These are phyloP conservation scores for Thelephora terrestris DNA, from an alignment of 1,284 basidiomycete genomes.

Conservation along the genomic window DNA sequence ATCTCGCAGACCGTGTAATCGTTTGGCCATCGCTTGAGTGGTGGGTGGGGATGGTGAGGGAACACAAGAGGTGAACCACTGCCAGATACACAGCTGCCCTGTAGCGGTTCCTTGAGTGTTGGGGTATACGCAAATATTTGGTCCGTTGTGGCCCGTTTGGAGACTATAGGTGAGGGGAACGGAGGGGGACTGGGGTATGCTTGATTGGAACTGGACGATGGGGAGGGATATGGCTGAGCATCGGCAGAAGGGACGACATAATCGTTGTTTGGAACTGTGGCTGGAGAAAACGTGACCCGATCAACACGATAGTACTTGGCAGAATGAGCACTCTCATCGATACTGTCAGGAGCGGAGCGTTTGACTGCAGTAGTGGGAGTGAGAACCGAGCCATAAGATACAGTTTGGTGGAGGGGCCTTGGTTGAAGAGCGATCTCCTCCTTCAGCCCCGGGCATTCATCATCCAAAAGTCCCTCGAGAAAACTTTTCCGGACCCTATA, in stretches of 20 bases:
- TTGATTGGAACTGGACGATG: neutral
- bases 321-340: conserved; percentile 10
- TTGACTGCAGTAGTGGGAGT: conserved; percentile 7
- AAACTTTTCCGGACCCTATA: conserved; percentile 50
- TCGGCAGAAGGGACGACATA: neutral
- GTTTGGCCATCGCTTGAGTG: conserved; percentile 60
- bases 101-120: conserved; percentile 5
- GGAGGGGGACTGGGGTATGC: neutral
- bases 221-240: neutral
- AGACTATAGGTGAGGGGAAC: neutral
- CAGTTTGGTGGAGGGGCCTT: conserved; percentile 5
- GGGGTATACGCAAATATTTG: conserved; percentile 5
- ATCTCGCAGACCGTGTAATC: conserved; percentile 59
- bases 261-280: conserved; percentile 1
- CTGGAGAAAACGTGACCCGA: neutral
- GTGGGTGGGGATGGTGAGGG: conserved; percentile 42
- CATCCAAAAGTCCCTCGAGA: conserved; percentile 42
- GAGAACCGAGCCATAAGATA: conserved; percentile 1
- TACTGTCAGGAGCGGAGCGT: conserved; percentile 11
- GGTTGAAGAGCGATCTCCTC: conserved; percentile 43
- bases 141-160: conserved; percentile 4
- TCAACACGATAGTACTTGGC: conserved; percentile 14
- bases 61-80: conserved; percentile 22
- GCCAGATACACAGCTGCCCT: conserved; percentile 5
- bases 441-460: conserved; percentile 42